A percentile compares a stretch with the other conserved stretches of the same genome.
Conservation (phyloP, 1,284 basidiomycete species). For the Rhodotorula sp. region DNA sequence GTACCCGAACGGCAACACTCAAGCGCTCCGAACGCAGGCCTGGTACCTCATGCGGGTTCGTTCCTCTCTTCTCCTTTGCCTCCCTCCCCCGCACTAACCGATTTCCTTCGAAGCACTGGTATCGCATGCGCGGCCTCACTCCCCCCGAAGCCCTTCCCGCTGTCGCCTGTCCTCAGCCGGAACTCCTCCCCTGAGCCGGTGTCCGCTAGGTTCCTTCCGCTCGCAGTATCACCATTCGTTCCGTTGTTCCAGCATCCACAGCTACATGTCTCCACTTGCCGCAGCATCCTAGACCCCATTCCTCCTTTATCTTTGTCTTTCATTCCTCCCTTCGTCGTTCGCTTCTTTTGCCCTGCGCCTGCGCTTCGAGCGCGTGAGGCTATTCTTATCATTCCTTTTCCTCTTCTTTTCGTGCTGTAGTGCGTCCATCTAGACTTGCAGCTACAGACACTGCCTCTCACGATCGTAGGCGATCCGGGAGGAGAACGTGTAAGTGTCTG, state of each 20-base stretch:
- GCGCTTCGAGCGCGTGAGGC: no score
- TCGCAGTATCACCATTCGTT: neutral
- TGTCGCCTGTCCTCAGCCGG: conserved; percentile 38
- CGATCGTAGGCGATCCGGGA: neutral
- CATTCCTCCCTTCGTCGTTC: no score
- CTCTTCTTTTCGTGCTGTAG: neutral
- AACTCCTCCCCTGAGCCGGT: conserved; percentile 3
- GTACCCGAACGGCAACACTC: conserved; percentile 41
- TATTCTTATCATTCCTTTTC: neutral
- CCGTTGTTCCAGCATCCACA: neutral
- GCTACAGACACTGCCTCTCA: neutral
- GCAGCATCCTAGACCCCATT: neutral
- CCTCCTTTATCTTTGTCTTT: neutral
- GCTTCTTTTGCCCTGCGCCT: no score
- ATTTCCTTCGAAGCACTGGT: conserved; percentile 26
- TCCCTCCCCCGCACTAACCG: neutral
- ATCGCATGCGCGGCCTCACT: conserved; percentile 33
- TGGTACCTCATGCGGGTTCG: conserved; percentile 34
- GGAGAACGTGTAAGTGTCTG: neutral
- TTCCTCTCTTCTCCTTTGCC: no score
- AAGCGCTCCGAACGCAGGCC: conserved; percentile 9
- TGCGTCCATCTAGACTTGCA: neutral
- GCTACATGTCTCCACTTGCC: neutral
- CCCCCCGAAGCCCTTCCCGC: conserved; percentile 32
- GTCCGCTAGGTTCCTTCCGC: neutral